Conservation (phyloP, 2,329 filamentous ascomycete genomes). For the Aspergillus sp. region DNA sequence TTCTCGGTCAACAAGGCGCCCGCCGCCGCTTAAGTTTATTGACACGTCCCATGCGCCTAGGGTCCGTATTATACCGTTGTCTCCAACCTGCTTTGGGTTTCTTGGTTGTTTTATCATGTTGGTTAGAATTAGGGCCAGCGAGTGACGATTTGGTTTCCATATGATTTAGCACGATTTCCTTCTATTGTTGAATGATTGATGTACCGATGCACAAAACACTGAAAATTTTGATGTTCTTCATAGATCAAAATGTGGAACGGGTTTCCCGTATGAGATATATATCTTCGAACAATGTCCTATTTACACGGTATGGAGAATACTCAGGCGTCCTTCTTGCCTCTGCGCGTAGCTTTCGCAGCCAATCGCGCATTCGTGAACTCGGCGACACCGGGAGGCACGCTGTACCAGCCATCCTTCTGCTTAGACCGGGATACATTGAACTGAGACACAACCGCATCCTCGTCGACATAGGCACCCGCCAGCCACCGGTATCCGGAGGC, state of each 20-base stretch:
- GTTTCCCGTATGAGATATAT: too few relatives aligned
- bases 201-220: background rate
- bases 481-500: constrained; percentile 70
- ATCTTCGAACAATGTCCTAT: background rate
- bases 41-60: background rate
- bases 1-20: constrained; percentile 54
- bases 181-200: background rate
- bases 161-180: background rate
- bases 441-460: constrained; percentile 57
- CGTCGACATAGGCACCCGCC: constrained; percentile 77
- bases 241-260: too few relatives aligned
- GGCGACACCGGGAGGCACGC: background rate
- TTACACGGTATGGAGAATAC: background rate
- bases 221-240: too few relatives aligned
- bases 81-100: background rate
- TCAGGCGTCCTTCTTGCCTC: background rate
- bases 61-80: background rate
- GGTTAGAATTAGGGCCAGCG: background rate
- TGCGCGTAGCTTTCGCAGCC: too few relatives aligned
- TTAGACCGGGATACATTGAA: constrained; percentile 27
- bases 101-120: background rate
- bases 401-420: constrained; percentile 6
- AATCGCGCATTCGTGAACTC: too few relatives aligned
- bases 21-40: constrained; percentile 14
- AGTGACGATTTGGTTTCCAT: background rate